phyloP scores from a whole-genome alignment of 2,329 filamentous ascomycete species.

The Stachybotrys chartarum region DNA sequence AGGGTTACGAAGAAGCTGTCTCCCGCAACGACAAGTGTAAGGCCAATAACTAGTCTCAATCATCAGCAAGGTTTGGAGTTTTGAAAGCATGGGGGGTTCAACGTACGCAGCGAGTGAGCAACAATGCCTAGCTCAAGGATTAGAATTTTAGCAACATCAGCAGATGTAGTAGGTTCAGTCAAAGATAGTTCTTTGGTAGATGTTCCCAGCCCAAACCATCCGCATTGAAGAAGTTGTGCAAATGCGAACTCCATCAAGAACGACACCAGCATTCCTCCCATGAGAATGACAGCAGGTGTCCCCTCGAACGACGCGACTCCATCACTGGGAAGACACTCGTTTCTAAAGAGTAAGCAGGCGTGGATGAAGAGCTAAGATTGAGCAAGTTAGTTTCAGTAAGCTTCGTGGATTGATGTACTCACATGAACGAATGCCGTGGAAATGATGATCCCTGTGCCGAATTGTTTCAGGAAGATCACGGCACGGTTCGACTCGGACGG shows the following conservation, averaged over 20 bases:
- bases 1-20: slow-evolving; percentile 49
- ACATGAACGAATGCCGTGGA: slow-evolving; percentile 65
- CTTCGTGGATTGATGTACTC: slow-evolving; percentile 13
- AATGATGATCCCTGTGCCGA: slow-evolving; percentile 66
- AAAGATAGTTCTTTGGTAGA: slow-evolving; percentile 3
- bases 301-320: slow-evolving; percentile 47
- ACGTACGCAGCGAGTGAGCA: slow-evolving; percentile 63
- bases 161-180: slow-evolving; percentile 14
- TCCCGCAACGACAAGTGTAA: slow-evolving; percentile 53
- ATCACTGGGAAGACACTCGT: slow-evolving; percentile 58
- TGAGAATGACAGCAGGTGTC: slow-evolving; percentile 62
- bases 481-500: slow-evolving; percentile 38
- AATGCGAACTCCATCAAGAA: slow-evolving; percentile 65
- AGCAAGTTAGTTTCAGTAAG: no score
- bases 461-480: slow-evolving; percentile 63
- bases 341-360: slow-evolving; percentile 63
- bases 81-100: no score
- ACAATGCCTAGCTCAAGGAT: slow-evolving; percentile 69
- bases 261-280: slow-evolving; percentile 67
- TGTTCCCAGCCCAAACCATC: slow-evolving; percentile 4
- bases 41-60: slow-evolving; percentile 45
- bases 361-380: slow-evolving; percentile 58
- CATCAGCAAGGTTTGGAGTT: no score
- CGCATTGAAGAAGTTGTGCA: slow-evolving; percentile 43
- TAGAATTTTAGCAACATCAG: slow-evolving; percentile 30